Conservation (phyloP, 2,329 filamentous ascomycete species). For the Scopulariopsis brevicaulis region DNA sequence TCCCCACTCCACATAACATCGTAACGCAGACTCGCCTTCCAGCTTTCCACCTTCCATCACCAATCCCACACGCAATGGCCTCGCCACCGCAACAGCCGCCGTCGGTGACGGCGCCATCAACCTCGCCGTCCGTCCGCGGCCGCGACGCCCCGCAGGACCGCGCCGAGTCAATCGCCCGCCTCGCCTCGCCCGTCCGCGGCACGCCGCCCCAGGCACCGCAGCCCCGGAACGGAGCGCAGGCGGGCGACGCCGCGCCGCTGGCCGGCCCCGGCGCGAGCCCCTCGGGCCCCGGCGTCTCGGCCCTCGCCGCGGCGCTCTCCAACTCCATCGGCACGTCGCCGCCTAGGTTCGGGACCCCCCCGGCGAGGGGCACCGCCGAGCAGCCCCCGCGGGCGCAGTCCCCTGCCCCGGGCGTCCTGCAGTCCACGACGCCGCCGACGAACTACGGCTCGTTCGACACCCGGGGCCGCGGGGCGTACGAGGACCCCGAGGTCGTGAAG, state of each 20-base stretch:
- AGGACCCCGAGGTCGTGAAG: constrained; percentile 85
- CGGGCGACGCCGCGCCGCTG: constrained; percentile 47
- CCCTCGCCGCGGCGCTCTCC: constrained; percentile 77
- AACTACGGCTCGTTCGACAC: constrained; percentile 82
- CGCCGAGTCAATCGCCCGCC: constrained; percentile 47
- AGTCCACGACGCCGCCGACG: constrained; percentile 37
- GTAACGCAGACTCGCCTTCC: neutral
- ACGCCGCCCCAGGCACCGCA: neutral
- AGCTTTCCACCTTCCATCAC: neutral
- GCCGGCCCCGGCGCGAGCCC: constrained; percentile 51
- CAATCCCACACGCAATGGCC: neutral
- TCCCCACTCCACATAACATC: neutral
- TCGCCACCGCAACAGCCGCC: neutral
- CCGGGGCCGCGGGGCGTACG: constrained; percentile 54
- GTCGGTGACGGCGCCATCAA: neutral
- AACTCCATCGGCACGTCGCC: constrained; percentile 61
- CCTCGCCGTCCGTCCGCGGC: constrained; percentile 1
- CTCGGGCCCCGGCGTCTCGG: constrained; percentile 73
- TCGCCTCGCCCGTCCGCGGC: constrained; percentile 42
- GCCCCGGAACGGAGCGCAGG: neutral
- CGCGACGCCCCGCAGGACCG: constrained; percentile 34
- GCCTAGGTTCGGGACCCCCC: constrained; percentile 57
- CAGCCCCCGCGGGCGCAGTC: constrained; percentile 18
- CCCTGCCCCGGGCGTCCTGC: constrained; percentile 24
- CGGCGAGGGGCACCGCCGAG: constrained; percentile 48